Base-by-base conservation (phyloP, 2,329 filamentous ascomycete species). In the Penicillium concentricum region DNA sequence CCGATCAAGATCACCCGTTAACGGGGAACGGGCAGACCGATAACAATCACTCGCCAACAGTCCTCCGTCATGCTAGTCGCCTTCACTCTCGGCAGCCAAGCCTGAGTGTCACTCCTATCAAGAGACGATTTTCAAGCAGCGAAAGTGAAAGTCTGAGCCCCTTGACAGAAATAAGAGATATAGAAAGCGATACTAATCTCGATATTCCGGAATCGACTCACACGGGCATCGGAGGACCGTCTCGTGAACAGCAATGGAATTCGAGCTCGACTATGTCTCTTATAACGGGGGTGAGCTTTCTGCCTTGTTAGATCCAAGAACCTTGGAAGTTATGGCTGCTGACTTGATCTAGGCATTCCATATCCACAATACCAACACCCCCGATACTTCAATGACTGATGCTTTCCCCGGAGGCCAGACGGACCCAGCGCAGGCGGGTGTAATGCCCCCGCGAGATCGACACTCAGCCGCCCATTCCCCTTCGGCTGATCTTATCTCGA, bases 201-300 rank as follows among this genome's bases (percentile, higher is more conserved):
- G 13, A 28, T 10, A 18, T n/a, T n/a, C 5, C 20, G 4, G 13
- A 2, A 28, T 22, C 20, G 15, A n/a, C 5, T 10, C 13, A 16
- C 41, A 16, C 22, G n/a, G 18, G 9, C 18, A 12, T 39, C 12
- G n/a, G 13, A 22, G 41, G 20, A 6, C 24, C 15, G 24, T 16
- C 41, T 16, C 41, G 15, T 16, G 41, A 26, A 24, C 41, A 43
- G 24, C 41, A 43, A 28, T n/a, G 24, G 15, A 26, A 28, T 16
- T 65, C 64, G 7, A 67, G 65, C 45, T 66, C 64, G 1, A 66
- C 61, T 7, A 62, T 66, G 48, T 59, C 65, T 3, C 24, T 66
- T 15, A 56, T 66, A 6, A 49, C 58, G 35, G 62, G 61, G 10
- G 65, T 66, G 51, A 34, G 55, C 9, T 28, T 43, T n/a, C 13